Conservation (phyloP, 2,329 filamentous ascomycete genomes). For the Trichoderma semiorbis region DNA sequence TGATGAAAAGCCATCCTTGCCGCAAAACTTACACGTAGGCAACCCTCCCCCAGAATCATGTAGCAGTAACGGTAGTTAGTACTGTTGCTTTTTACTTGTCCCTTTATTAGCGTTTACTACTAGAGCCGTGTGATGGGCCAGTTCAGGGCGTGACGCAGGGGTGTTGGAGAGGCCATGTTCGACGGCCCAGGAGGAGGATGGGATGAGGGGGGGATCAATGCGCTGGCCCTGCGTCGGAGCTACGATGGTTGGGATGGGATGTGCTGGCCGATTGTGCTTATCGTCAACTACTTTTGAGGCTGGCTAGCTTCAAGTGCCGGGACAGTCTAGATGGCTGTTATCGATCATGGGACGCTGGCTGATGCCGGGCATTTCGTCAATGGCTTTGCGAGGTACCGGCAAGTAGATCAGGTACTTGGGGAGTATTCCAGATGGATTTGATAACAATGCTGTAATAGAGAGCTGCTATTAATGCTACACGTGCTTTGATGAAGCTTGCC, state of each 20-base stretch:
- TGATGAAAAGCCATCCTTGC: neutral
- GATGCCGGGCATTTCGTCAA: neutral
- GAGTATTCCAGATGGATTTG: neutral
- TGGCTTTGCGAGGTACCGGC: neutral
- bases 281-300: neutral
- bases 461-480: neutral
- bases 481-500: neutral
- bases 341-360: neutral
- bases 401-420: neutral
- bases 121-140: neutral
- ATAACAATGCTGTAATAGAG: neutral
- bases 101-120: neutral
- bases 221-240: constrained; percentile 9
- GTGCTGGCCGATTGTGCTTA: neutral
- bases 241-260: neutral
- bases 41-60: neutral
- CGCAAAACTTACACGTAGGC: neutral
- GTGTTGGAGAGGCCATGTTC: neutral
- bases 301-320: neutral
- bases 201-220: neutral
- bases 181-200: neutral
- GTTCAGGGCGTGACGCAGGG: neutral
- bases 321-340: neutral
- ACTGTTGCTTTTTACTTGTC: neutral
- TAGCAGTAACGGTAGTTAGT: neutral